These are phyloP conservation scores for Dactylellina haptotyla DNA, from an alignment of 2,329 filamentous ascomycete genomes.

Conservation along the genomic window DNA sequence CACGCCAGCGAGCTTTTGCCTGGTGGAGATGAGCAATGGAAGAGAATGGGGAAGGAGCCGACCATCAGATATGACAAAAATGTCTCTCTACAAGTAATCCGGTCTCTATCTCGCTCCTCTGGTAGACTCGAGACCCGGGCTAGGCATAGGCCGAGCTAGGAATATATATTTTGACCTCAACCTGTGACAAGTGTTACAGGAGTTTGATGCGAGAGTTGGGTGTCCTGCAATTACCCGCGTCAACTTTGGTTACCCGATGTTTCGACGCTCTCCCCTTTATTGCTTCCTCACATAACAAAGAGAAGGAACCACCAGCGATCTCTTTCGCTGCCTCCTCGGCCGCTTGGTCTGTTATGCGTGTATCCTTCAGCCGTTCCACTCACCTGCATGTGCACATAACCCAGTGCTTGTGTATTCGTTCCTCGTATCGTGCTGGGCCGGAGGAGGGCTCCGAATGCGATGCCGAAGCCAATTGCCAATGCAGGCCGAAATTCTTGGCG, in stretches of 20 bases:
- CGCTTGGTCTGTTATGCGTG: slow-evolving; percentile 6
- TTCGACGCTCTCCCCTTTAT: slow-evolving; percentile 15
- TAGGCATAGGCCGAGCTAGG: slow-evolving; percentile 6
- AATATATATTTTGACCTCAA: slow-evolving; percentile 39
- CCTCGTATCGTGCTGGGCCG: not conserved
- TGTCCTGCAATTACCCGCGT: slow-evolving; percentile 51
- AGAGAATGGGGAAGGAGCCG: slow-evolving; percentile 46
- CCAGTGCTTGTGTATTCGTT: slow-evolving; percentile 1
- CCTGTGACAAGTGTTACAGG: slow-evolving; percentile 53
- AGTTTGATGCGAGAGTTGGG: slow-evolving; percentile 34
- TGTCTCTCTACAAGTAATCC: no score
- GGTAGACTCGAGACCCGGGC: not conserved
- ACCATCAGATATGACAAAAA: no score
- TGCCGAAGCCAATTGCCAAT: slow-evolving; percentile 5
- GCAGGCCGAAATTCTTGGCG: slow-evolving; percentile 39
- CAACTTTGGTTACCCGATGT: slow-evolving; percentile 32
- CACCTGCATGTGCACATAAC: not conserved
- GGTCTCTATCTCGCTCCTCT: not conserved
- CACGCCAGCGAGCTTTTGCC: slow-evolving; percentile 7
- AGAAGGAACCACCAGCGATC: not conserved
- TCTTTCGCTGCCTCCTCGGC: slow-evolving; percentile 7
- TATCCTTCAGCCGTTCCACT: slow-evolving; percentile 2
- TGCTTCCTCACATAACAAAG: not conserved
- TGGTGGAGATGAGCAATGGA: slow-evolving; percentile 38
- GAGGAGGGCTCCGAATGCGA: slow-evolving; percentile 7